Evolutionary conservation across 2,329 filamentous ascomycete genomes (phyloP), one percentile per base, ranked within the genome.

Genomic region (Penicillium sp.): DNA sequence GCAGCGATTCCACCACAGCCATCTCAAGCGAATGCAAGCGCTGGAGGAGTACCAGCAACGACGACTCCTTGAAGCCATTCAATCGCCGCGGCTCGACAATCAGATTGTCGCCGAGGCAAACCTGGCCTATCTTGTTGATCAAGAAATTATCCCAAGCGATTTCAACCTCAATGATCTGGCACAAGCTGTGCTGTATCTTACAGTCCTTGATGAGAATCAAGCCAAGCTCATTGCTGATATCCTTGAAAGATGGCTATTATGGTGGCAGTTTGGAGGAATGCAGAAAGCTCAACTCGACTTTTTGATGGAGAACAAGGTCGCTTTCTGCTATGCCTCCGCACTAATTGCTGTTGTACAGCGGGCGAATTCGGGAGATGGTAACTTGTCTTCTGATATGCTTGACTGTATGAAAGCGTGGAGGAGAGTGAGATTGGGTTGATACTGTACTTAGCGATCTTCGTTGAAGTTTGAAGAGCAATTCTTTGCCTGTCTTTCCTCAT

Each of bases 241-340:
- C 5, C 47, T 56, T 19, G 54, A 56, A 18, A 50, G 54, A 46
- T 56, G 54, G 54, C 46, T 56, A 47, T 40, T 56, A 19, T 56
- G 54, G 54, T 51, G 46, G 5, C 54, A 56, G n/a, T 56, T 35
- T 52, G 54, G 54, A 5, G 54, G 54, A 22, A 56, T 56, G 54
- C 54, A 56, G 31, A 52, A 56, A 31, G 37, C 44, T 14, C 47
- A 56, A 14, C 31, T 56, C 1, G 43, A 37, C 3, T 50, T 56
- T 16, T 27, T 56, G 46, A 27, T 52, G 27, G 47, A 56, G 37
- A 56, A 56, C 27, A 56, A 56, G 47, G 6, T 56, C 19, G 24
- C 47, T n/a, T 56, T 56, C 22, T 56, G 54, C 24, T 56, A 56
- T 37, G 54, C 46, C 6, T 56, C 54, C 16, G 47, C 31, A 4